These are phyloP conservation scores for Telfairia occidentalis DNA, from an alignment of 331 rosid genomes.

Conservation along the genomic window DNA sequence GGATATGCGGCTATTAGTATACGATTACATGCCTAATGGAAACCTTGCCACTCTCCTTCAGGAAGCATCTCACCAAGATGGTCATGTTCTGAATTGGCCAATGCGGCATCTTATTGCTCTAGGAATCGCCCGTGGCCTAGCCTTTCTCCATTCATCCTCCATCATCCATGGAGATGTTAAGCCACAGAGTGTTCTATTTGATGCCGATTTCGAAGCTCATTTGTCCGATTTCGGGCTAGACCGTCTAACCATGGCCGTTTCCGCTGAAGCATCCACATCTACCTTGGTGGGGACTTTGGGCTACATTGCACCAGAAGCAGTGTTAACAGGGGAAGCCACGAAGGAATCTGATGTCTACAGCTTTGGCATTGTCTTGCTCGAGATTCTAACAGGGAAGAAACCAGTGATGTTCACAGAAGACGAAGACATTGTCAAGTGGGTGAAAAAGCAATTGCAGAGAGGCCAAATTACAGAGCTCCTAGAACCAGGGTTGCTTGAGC, in stretches of 20 bases:
- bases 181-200: slow-evolving; percentile 73
- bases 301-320: slow-evolving; percentile 71
- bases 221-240: slow-evolving; percentile 83
- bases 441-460: slow-evolving; percentile 72
- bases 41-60: slow-evolving; percentile 90
- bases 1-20: slow-evolving; percentile 58
- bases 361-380: slow-evolving; percentile 75
- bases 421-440: slow-evolving; percentile 96
- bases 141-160: slow-evolving; percentile 70
- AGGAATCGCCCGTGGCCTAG: slow-evolving; percentile 83
- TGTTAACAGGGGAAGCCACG: slow-evolving; percentile 56
- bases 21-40: slow-evolving; percentile 96
- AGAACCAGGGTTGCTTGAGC: slow-evolving; percentile 86
- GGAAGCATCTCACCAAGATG: slow-evolving; percentile 98
- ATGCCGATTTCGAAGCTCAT: slow-evolving; percentile 97
- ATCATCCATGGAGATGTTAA: slow-evolving; percentile 68
- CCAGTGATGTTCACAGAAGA: slow-evolving; percentile 86
- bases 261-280: slow-evolving; percentile 58
- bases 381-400: slow-evolving; percentile 75
- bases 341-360: slow-evolving; percentile 87
- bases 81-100: slow-evolving; percentile 96
- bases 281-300: slow-evolving; percentile 69
- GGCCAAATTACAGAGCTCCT: slow-evolving; percentile 80
- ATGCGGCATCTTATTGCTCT: slow-evolving; percentile 96
- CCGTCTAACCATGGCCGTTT: slow-evolving; percentile 32